phyloP scores from a whole-genome alignment of 306 rosid species.

The Alnus glutinosa region DNA sequence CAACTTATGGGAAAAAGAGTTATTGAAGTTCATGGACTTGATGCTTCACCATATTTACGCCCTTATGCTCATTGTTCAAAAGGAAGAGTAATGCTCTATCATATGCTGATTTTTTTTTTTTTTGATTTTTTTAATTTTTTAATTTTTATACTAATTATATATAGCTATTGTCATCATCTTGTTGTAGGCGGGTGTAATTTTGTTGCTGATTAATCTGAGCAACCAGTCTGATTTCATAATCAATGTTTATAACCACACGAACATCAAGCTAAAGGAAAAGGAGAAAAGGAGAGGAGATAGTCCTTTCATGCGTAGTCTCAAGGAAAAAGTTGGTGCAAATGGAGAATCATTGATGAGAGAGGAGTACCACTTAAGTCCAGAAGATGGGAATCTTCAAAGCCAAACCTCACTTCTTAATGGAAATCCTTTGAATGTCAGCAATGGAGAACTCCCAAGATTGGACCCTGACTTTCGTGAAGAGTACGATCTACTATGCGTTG shows the following conservation, averaged over 20 bases:
- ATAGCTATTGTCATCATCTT: neutral
- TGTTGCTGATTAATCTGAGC: slow-evolving; percentile 78
- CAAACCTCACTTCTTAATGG: slow-evolving; percentile 74
- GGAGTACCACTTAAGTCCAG: slow-evolving; percentile 76
- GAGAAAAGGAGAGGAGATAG: too few species aligned
- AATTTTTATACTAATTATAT: too few species aligned
- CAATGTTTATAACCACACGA: slow-evolving; percentile 31
- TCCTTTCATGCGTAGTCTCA: too few species aligned
- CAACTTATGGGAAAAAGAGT: slow-evolving; percentile 83
- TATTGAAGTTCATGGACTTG: slow-evolving; percentile 41
- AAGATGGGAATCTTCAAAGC: slow-evolving; percentile 52
- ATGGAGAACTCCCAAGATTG: slow-evolving; percentile 65
- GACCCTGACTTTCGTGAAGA: slow-evolving; percentile 41
- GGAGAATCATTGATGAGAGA: slow-evolving; percentile 50
- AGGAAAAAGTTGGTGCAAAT: neutral
- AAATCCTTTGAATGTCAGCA: slow-evolving; percentile 52
- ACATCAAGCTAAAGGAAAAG: too few species aligned
- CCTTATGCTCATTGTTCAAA: slow-evolving; percentile 87
- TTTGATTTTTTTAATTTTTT: too few species aligned
- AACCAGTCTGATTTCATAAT: slow-evolving; percentile 57
- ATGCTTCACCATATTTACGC: slow-evolving; percentile 63
- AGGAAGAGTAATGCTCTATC: slow-evolving; percentile 63
- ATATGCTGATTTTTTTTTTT: neutral
- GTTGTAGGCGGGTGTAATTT: slow-evolving; percentile 67
- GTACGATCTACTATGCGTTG: slow-evolving; percentile 41